phyloP scores from a whole-genome alignment of 345 rosid genomes.

The Citrus cavaleriei region DNA sequence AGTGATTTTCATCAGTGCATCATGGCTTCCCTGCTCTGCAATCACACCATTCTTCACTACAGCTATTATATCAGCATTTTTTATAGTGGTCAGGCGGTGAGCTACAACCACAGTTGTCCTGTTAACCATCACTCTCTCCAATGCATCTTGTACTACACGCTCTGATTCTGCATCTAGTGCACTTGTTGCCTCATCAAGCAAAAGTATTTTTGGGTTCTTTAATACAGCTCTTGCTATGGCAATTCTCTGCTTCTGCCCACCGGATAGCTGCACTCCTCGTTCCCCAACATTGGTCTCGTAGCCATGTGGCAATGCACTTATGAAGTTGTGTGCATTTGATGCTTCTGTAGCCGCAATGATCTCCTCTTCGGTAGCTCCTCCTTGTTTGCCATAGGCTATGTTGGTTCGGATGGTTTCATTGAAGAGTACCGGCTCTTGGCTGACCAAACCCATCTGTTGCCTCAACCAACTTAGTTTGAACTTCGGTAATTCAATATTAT shows the following conservation, averaged over 20 bases:
- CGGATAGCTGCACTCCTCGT: slow-evolving; percentile 69
- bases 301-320: slow-evolving; percentile 58
- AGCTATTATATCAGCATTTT: slow-evolving; percentile 57
- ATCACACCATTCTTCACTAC: slow-evolving; percentile 65
- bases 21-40: slow-evolving; percentile 64
- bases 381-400: slow-evolving; percentile 59
- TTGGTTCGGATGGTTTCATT: slow-evolving; percentile 58
- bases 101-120: slow-evolving; percentile 66
- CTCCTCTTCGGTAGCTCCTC: slow-evolving; percentile 48
- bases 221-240: slow-evolving; percentile 64
- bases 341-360: slow-evolving; percentile 51
- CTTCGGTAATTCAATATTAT: slow-evolving; percentile 32
- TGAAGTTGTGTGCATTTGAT: slow-evolving; percentile 63
- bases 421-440: slow-evolving; percentile 76
- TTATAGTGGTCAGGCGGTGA: slow-evolving; percentile 56
- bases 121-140: slow-evolving; percentile 64
- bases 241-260: slow-evolving; percentile 65
- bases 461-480: slow-evolving; percentile 62
- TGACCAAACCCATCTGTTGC: slow-evolving; percentile 66
- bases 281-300: slow-evolving; percentile 65
- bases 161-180: slow-evolving; percentile 74
- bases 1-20: slow-evolving; percentile 36
- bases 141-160: slow-evolving; percentile 57
- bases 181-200: slow-evolving; percentile 75
- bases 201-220: slow-evolving; percentile 60